Percentiles rank a stretch among this genome's conserved stretches.
phyloP scores from a whole-genome alignment of 768 basidiomycete genomes.

The Mycena latifolia region DNA sequence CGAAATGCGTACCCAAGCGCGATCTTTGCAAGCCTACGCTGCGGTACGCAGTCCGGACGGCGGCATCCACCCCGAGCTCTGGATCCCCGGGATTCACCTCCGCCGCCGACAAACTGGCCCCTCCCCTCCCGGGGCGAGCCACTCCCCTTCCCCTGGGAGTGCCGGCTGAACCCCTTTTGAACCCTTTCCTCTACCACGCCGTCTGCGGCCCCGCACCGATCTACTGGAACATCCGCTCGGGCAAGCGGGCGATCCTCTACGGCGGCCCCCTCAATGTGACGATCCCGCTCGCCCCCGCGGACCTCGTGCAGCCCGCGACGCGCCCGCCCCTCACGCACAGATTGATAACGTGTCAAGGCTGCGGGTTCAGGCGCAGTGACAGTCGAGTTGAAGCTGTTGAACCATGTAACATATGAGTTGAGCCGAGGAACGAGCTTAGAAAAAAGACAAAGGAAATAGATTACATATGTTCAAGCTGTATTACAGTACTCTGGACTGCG shows the following conservation, averaged over 20 bases:
- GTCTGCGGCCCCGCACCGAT: constrained; percentile 55
- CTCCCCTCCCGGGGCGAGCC: constrained; percentile 52
- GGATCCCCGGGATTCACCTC: constrained; percentile 63
- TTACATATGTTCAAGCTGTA: too few relatives aligned
- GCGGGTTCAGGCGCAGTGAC: too few relatives aligned
- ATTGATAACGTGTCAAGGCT: too few relatives aligned
- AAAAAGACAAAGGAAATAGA: too few relatives aligned
- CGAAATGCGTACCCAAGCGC: too few relatives aligned
- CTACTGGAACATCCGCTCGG: constrained; percentile 59
- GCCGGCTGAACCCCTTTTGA: constrained; percentile 70
- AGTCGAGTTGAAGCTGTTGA: too few relatives aligned
- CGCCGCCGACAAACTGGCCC: constrained; percentile 60
- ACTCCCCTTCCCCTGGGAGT: constrained; percentile 60
- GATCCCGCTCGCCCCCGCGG: constrained; percentile 49
- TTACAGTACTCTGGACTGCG: too few relatives aligned
- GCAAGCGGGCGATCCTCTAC: constrained; percentile 42
- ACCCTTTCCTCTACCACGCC: constrained; percentile 62
- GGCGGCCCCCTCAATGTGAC: constrained; percentile 42
- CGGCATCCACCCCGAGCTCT: constrained; percentile 56
- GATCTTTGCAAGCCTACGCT: constrained; percentile 48
- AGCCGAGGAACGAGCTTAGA: too few relatives aligned
- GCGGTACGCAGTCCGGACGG: constrained; percentile 47
- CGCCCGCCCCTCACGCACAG: constrained; percentile 67
- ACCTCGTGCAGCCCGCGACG: constrained; percentile 72
- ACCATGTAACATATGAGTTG: too few relatives aligned